Evolutionary conservation across 2,329 filamentous ascomycete species (phyloP).

Genomic region (Penicillium sp.): DNA sequence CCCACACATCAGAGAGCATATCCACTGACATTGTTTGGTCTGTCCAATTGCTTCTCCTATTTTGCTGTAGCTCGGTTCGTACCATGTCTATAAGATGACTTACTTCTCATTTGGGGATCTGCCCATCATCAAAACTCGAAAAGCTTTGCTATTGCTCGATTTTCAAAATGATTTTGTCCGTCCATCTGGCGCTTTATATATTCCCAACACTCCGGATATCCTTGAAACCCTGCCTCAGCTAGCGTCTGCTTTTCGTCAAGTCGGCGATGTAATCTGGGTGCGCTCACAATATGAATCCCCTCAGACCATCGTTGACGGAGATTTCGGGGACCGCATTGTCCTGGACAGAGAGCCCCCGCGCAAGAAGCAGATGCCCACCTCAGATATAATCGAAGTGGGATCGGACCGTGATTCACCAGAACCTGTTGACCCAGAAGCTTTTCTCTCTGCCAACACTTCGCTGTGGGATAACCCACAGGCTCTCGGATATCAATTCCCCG

Average conservation of each 20-base stretch:
- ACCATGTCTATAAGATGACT: constrained; percentile 35
- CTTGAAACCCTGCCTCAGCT: constrained; percentile 66
- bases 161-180: constrained; percentile 87
- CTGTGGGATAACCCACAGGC: constrained; percentile 43
- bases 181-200: constrained; percentile 64
- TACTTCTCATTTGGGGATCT: constrained; percentile 32
- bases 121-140: constrained; percentile 57
- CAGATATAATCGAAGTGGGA: constrained; percentile 23
- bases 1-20: background rate
- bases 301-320: constrained; percentile 55
- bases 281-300: constrained; percentile 69
- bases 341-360: constrained; percentile 31
- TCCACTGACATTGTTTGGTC: background rate
- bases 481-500: constrained; percentile 51
- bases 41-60: background rate
- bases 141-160: constrained; percentile 78
- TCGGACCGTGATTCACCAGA: constrained; percentile 22
- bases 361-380: constrained; percentile 5
- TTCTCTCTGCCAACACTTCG: constrained; percentile 37
- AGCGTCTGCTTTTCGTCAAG: constrained; percentile 68
- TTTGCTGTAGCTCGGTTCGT: background rate
- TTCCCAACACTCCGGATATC: constrained; percentile 64
- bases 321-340: constrained; percentile 48
- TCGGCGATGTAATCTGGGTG: constrained; percentile 79
- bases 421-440: constrained; percentile 44